Conservation (phyloP, 192 early-diverging fungal species). For the Coemansia sp. region DNA sequence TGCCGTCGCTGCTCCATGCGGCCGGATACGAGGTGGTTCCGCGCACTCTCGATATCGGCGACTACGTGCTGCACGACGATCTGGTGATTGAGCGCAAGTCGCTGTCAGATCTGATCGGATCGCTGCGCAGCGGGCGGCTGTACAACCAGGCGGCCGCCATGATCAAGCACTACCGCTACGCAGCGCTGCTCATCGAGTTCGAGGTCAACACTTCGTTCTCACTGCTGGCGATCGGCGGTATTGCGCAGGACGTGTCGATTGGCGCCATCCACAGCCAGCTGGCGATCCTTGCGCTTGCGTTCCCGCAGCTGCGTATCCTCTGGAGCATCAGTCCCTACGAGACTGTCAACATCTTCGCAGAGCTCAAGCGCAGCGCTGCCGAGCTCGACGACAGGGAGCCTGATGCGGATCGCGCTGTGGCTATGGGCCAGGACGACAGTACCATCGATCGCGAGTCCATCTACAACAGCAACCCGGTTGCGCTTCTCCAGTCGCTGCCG, state of each 20-base stretch:
- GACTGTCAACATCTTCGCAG: conserved; percentile 87
- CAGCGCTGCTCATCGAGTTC: conserved; percentile 91
- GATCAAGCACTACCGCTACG: conserved; percentile 75
- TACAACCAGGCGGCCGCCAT: conserved; percentile 92
- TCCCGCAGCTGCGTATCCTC: conserved; percentile 80
- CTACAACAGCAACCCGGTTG: conserved; percentile 70
- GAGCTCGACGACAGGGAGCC: conserved; percentile 60
- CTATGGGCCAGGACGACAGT: conserved; percentile 67
- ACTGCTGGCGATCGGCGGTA: conserved; percentile 58
- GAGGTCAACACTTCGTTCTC: conserved; percentile 81
- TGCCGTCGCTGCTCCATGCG: conserved; percentile 85
- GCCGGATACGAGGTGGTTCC: conserved; percentile 74
- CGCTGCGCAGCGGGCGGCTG: conserved; percentile 80
- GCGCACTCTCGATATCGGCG: conserved; percentile 88
- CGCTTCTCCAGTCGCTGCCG: conserved; percentile 81
- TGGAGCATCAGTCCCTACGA: conserved; percentile 87
- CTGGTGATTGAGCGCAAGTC: conserved; percentile 94
- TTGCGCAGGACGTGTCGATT: conserved; percentile 58
- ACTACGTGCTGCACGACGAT: conserved; percentile 85
- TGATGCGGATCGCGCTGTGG: conserved; percentile 63
- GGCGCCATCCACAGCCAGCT: conserved; percentile 74
- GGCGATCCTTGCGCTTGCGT: conserved; percentile 73
- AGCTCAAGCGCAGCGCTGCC: conserved; percentile 74
- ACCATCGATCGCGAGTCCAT: conserved; percentile 64
- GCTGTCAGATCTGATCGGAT: conserved; percentile 82